Percentiles rank a stretch among this genome's conserved stretches.
Conservation (phyloP, 1,139 yeast genomes). For the Suhomyces bolitotheri region DNA sequence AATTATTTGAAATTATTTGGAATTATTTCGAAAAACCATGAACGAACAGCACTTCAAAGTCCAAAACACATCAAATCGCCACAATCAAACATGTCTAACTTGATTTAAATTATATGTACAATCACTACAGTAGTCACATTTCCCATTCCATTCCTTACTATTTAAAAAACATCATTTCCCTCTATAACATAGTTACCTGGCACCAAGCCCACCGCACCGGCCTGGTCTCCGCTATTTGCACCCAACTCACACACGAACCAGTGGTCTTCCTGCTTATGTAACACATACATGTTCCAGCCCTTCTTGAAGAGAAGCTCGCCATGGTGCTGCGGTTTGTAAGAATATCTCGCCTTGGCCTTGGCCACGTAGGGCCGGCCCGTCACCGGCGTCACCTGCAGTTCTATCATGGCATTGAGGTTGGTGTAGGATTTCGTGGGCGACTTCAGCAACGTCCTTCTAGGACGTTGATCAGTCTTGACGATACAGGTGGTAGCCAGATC, state of each 20-base stretch:
- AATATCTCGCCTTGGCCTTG: constrained; percentile 68
- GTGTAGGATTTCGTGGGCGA: constrained; percentile 29
- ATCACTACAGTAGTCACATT: too few species aligned
- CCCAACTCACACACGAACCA: constrained; percentile 87
- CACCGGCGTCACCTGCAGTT: constrained; percentile 32
- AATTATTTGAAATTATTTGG: too few species aligned
- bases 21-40: too few species aligned
- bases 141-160: neutral
- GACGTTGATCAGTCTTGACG: constrained; percentile 13
- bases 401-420: constrained; percentile 31
- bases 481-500: constrained; percentile 20
- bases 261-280: constrained; percentile 80
- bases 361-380: constrained; percentile 54
- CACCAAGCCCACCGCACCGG: constrained; percentile 65
- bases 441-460: constrained; percentile 14
- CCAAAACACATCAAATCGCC: too few species aligned
- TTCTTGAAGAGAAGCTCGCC: constrained; percentile 76
- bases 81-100: too few species aligned
- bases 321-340: constrained; percentile 74
- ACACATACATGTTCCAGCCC: constrained; percentile 69
- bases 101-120: too few species aligned
- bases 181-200: constrained; percentile 70
- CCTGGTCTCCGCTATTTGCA: constrained; percentile 46
- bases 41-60: too few species aligned
- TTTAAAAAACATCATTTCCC: constrained; percentile 15